Evolutionary conservation across 805 yeast genomes (phyloP).

Genomic region (Pichia phayaonensis): DNA sequence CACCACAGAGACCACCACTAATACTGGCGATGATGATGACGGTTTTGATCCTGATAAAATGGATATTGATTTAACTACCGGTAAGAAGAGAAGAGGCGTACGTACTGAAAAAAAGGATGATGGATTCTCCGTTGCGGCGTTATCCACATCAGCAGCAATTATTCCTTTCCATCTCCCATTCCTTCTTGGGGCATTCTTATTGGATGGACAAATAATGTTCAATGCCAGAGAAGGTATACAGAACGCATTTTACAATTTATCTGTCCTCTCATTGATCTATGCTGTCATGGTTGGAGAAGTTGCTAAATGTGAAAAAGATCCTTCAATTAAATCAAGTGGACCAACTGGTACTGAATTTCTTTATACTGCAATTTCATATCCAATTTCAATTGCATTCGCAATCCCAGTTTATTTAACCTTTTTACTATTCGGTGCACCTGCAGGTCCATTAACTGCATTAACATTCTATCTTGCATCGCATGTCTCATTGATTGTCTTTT

Average conservation of each 20-base stretch:
- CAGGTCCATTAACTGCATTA: slow-evolving; percentile 10
- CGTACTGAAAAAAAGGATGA: neutral
- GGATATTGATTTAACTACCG: slow-evolving; percentile 13
- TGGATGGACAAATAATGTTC: slow-evolving; percentile 27
- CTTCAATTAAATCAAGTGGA: slow-evolving; percentile 9
- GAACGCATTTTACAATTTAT: slow-evolving; percentile 9
- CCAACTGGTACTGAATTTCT: slow-evolving; percentile 14
- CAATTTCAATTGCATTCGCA: slow-evolving; percentile 14
- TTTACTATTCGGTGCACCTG: slow-evolving; percentile 19
- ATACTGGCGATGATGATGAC: neutral
- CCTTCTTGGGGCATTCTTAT: slow-evolving; percentile 22
- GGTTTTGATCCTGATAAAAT: slow-evolving; percentile 11
- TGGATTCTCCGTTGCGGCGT: neutral
- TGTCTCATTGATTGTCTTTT: slow-evolving; percentile 12
- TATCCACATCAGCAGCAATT: slow-evolving; percentile 11
- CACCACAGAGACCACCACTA: neutral
- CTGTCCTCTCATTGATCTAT: slow-evolving; percentile 8
- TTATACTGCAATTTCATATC: slow-evolving; percentile 9
- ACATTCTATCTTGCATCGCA: slow-evolving; percentile 16
- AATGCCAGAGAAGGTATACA: slow-evolving; percentile 18
- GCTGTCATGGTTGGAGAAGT: slow-evolving; percentile 17
- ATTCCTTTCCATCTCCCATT: slow-evolving; percentile 28
- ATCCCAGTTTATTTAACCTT: slow-evolving; percentile 26
- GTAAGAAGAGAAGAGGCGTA: slow-evolving; percentile 6
- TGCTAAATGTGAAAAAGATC: slow-evolving; percentile 20